Conservation (phyloP, 2,329 filamentous ascomycete genomes). For the Capronia americana region DNA sequence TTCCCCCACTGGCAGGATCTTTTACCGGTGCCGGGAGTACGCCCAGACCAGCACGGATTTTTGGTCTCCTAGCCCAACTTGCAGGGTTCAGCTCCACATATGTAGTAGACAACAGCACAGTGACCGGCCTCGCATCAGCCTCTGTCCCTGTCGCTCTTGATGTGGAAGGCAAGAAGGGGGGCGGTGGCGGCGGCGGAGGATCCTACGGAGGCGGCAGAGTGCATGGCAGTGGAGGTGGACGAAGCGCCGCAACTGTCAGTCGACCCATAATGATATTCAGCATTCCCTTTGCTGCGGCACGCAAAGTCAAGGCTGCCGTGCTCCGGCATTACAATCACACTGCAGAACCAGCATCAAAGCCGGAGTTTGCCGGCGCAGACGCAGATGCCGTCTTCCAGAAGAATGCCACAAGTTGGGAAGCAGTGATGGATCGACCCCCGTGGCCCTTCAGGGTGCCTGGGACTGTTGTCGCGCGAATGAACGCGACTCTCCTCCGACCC, state of each 20-base stretch:
- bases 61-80: not conserved
- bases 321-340: not conserved
- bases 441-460: too few species aligned
- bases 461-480: too few species aligned
- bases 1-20: not conserved
- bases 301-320: slow-evolving; percentile 3
- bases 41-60: not conserved
- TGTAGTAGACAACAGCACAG: not conserved
- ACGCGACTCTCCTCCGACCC: too few species aligned
- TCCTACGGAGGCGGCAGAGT: too few species aligned
- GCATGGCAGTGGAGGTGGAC: not conserved
- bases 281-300: not conserved
- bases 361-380: not conserved
- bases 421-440: not conserved
- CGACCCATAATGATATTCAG: not conserved
- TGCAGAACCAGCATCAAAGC: not conserved
- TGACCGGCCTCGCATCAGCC: not conserved
- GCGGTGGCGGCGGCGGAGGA: slow-evolving; percentile 4
- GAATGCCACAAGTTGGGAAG: not conserved
- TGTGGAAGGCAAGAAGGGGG: slow-evolving; percentile 1
- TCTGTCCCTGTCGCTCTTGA: not conserved
- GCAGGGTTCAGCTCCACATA: not conserved
- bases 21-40: not conserved
- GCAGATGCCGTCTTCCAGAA: not conserved
- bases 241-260: not conserved